Base-by-base conservation (phyloP, 805 yeast genomes). In the Blastobotrys chiropterorum region DNA sequence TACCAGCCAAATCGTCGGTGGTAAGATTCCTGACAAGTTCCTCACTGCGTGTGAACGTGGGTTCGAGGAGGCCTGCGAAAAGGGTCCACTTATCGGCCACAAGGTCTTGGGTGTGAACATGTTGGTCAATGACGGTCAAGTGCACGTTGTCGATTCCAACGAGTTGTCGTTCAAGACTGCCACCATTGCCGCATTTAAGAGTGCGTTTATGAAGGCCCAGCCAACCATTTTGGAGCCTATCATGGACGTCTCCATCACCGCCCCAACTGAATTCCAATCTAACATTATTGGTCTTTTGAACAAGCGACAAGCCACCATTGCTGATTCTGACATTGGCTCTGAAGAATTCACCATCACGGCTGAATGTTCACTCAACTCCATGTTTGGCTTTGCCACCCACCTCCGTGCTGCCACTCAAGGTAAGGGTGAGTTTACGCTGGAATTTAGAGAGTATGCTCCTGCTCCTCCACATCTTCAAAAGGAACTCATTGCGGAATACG, bases 321-420 rank as follows among this genome's bases (percentile, higher is more conserved):
- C 82, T 66, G 98, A 94, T 62, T 92, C 98, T 21, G 97, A 89
- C 65, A 88, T 90, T 66, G 92, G 90, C 26, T 82, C 85, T 53
- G 99, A 94, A 61, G 99, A 94, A 68, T 92, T 94, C 72, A 86
- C 95, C 8, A 82, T 94, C 56, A 80, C 81, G 52, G 95, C 97
- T 31, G 98, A 94, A 69, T 92, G 98, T 74, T 86, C 98, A n/a
- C 81, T 94, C 72, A 90, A 90, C 75, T 81, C 87, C 56, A 82
- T 94, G 89, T 94, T 94, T 69, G 99, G 99, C 39, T 88, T 94
- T 67, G 96, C 98, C 5, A 87, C 98, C 6, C 81, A 88, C 21
- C 77, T 94, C 66, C 85, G 99, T 77, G 98, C 99, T 17, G 82
- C 87, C 54, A 92, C 99, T 14, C 99, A 94, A 72, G 99, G 99